Percentiles rank a stretch among this genome's conserved stretches.
Evolutionary conservation across 2,329 filamentous ascomycete species (phyloP).

Genomic region (Lachnellula subtilissima): DNA sequence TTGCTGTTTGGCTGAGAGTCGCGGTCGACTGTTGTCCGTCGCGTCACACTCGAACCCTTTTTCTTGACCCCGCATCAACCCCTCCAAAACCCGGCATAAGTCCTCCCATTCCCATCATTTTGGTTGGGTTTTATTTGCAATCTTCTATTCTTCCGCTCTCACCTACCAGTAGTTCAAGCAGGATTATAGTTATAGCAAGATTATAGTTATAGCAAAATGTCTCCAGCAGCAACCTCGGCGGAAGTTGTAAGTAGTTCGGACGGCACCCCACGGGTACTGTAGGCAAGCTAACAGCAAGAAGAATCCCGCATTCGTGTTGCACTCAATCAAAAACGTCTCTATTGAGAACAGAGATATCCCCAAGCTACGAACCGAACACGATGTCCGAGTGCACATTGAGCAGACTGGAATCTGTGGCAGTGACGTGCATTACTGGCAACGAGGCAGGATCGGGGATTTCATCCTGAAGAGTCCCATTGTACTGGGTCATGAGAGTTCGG

Average conservation of each 20-base stretch:
- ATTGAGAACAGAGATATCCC: conserved; percentile 42
- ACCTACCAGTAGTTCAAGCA: neutral
- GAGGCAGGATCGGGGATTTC: conserved; percentile 29
- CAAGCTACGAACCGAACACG: conserved; percentile 35
- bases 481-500: conserved; percentile 43
- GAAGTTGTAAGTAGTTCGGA: neutral
- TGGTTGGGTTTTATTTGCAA: neutral
- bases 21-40: conserved; percentile 1
- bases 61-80: conserved; percentile 1
- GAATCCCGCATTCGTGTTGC: conserved; percentile 46
- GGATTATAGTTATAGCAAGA: neutral
- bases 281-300: conserved; percentile 11
- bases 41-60: neutral
- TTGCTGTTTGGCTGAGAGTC: neutral
- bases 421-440: conserved; percentile 38
- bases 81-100: neutral
- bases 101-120: neutral
- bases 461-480: conserved; percentile 41
- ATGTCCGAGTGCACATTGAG: conserved; percentile 41
- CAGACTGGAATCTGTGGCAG: conserved; percentile 45
- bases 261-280: neutral
- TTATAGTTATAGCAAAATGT: neutral
- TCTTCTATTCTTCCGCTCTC: neutral
- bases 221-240: neutral
- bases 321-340: conserved; percentile 39